Base-by-base conservation (phyloP, 1,139 yeast genomes). In the Zygosaccharomyces pseudobailii region DNA sequence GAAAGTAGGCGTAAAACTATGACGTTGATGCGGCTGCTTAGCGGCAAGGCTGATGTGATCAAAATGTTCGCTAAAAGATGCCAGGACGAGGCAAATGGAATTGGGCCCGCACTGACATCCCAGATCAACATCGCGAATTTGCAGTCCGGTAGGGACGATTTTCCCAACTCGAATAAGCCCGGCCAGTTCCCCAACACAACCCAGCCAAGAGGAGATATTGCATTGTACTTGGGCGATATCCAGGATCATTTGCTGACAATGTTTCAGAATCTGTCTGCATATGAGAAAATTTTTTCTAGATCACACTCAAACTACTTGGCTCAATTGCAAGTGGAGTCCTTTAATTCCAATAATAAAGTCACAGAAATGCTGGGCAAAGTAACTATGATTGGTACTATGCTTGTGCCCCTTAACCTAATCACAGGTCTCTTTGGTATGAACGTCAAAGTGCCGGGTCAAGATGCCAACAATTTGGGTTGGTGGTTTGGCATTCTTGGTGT, bases 361-460 rank as follows among this genome's bases (percentile, higher is more conserved):
- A 88, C 96, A 1, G 85, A 82, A 58, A 85, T 90, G 77, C 75
- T 92, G 52, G 87, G 96, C 27, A 86, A 87, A 63, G 95, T 90
- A 20, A 90, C 97, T 0, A 66, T 92, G 48, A 73, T 92, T 43
- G 97, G 97, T 76, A 90, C 97, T 0, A 76, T 90, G 59, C 73
- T 92, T 40, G 85, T 92, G 55, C 97, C 97, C 7, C 76, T 90
- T 74, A 92, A 90, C 65, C 72, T 92, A 54, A 77, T 92, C 32
- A 89, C 97, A 1, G 97, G 97, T 65, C 66, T 90, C 53, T 92
- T 90, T 68, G 97, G 98, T 59, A 92, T 92, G 98, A 92, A 92
- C 67, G 97, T 92, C 17, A 68, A 62, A 19, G 89, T 90, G 20
- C 97, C 97, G 0, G 96, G 96, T 10, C 70, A 78, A 56, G 72